phyloP scores from a whole-genome alignment of 139 green algal genomes.

The Chloropicon primus region DNA sequence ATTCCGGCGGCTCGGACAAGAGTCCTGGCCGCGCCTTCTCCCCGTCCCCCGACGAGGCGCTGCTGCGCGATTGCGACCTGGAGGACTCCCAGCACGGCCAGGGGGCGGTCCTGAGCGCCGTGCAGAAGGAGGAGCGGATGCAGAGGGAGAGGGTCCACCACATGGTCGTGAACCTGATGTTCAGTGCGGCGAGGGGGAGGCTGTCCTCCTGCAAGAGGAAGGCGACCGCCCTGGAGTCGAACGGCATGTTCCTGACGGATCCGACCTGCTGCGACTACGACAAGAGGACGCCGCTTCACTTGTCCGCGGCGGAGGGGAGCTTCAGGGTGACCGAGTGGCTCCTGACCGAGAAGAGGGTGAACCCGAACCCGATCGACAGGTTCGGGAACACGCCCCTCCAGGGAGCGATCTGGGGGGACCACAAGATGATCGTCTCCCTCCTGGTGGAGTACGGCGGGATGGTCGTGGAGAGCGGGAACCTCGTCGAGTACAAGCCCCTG shows the following conservation, averaged over 20 bases:
- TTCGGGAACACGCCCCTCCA: conserved; percentile 75
- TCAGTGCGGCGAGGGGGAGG: neutral
- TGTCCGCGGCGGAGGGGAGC: conserved; percentile 56
- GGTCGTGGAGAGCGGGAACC: conserved; percentile 29
- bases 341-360: conserved; percentile 32
- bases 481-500: neutral
- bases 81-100: neutral
- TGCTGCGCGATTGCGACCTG: neutral
- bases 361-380: conserved; percentile 57
- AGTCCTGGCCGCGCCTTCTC: neutral
- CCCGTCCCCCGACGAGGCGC: neutral
- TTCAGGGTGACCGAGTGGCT: conserved; percentile 72
- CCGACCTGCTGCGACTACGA: conserved; percentile 70
- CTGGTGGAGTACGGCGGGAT: conserved; percentile 42
- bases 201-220: neutral
- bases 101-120: neutral
- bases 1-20: neutral
- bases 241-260: conserved; percentile 39
- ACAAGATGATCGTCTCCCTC: conserved; percentile 56
- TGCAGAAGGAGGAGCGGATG: neutral
- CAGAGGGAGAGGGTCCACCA: neutral
- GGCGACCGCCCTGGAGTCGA: neutral
- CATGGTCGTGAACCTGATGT: neutral
- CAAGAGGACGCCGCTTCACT: conserved; percentile 67
- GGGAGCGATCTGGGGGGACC: conserved; percentile 67